phyloP scores from a whole-genome alignment of 345 rosid genomes.

The Syzygium grande region DNA sequence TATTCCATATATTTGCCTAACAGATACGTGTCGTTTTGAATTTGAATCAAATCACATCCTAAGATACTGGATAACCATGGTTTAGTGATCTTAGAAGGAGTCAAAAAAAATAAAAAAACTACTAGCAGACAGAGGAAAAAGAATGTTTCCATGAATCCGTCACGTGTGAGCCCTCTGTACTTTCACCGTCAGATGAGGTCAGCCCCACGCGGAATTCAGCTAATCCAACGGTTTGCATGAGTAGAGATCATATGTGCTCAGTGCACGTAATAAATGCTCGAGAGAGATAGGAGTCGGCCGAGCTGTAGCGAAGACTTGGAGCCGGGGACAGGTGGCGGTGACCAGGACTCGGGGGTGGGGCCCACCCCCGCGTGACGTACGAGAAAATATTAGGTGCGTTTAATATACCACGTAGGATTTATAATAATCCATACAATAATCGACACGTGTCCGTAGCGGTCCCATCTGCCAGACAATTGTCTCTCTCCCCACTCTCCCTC shows the following conservation, averaged over 20 bases:
- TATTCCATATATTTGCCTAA: neutral
- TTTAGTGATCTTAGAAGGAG: neutral
- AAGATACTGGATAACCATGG: neutral
- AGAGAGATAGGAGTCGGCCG: neutral
- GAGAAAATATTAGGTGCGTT: too few relatives aligned
- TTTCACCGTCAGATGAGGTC: rapidly evolving
- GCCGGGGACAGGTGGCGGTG: neutral
- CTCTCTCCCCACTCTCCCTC: too few relatives aligned
- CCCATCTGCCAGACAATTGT: too few relatives aligned
- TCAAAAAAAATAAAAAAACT: neutral
- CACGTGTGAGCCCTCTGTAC: neutral
- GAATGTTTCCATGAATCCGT: neutral
- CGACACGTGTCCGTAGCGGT: too few relatives aligned
- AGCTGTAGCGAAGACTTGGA: neutral
- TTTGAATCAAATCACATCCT: neutral
- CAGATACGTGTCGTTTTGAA: neutral
- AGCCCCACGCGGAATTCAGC: neutral
- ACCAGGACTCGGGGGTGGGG: neutral
- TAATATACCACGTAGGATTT: too few relatives aligned
- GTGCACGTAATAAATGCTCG: neutral
- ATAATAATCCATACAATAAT: too few relatives aligned
- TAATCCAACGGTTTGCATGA: neutral
- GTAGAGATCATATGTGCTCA: rapidly evolving
- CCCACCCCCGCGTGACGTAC: neutral
- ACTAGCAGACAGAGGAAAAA: neutral